Percentiles rank a stretch among this genome's conserved stretches.
phyloP scores from a whole-genome alignment of 306 rosid genomes.

The Rubus idaeus region DNA sequence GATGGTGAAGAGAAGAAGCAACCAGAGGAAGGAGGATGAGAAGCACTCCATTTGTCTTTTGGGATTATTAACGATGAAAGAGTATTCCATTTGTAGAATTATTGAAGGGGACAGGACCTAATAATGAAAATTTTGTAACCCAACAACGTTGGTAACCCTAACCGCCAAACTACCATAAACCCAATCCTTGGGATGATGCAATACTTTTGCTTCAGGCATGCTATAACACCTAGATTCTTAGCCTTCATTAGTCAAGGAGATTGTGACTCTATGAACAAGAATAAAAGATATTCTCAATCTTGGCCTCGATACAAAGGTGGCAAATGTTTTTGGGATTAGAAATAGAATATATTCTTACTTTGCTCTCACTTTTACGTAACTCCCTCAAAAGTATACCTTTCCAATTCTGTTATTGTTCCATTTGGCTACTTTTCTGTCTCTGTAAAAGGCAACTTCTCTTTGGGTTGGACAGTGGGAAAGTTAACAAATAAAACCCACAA shows the following conservation, averaged over 20 bases:
- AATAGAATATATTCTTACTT: constrained; percentile 76
- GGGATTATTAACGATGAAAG: constrained; percentile 30
- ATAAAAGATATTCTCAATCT: constrained; percentile 60
- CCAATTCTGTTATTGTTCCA: constrained; percentile 24
- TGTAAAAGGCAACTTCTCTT: constrained; percentile 6
- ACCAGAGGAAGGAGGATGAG: constrained; percentile 41
- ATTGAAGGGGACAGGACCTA: constrained; percentile 13
- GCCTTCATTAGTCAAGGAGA: constrained; percentile 24
- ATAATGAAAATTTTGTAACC: constrained; percentile 39
- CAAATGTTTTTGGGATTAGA: constrained; percentile 22
- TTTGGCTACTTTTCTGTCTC: background rate
- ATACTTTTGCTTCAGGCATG: constrained; percentile 60
- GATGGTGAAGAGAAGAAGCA: constrained; percentile 47
- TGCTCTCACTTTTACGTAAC: constrained; percentile 43
- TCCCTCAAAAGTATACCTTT: constrained; percentile 49
- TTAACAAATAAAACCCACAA: background rate
- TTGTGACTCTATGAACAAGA: constrained; percentile 21
- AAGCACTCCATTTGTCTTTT: constrained; percentile 37
- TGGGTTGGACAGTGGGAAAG: constrained; percentile 15
- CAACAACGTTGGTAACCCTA: constrained; percentile 31
- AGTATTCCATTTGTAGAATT: constrained; percentile 40
- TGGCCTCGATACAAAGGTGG: constrained; percentile 50
- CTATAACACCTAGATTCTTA: constrained; percentile 49
- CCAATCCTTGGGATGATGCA: constrained; percentile 32
- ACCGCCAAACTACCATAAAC: constrained; percentile 10